phyloP scores from a whole-genome alignment of 345 rosid genomes.

The Psidium guajava region DNA sequence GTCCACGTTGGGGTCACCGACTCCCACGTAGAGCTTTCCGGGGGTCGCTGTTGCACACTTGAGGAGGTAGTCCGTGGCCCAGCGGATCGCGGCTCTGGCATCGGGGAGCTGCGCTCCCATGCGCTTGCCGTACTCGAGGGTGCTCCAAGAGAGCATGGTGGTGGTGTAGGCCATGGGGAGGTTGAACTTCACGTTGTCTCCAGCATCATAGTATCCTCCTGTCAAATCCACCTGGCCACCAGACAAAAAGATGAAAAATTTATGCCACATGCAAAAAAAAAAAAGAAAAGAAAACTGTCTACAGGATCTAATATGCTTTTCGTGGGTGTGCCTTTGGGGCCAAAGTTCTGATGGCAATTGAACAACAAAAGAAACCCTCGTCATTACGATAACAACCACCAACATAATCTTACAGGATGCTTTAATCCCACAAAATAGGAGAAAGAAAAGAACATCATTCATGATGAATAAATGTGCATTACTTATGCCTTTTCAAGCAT shows the following conservation, averaged over 20 bases:
- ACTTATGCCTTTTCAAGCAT: neutral
- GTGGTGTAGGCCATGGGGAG: constrained; percentile 94
- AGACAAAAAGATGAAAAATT: neutral
- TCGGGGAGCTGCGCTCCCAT: constrained; percentile 53
- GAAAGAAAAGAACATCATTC: neutral
- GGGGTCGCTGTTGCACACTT: constrained; percentile 77
- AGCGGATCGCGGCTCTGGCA: constrained; percentile 60
- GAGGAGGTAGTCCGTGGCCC: constrained; percentile 78
- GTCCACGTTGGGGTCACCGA: constrained; percentile 82
- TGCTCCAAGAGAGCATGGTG: constrained; percentile 85
- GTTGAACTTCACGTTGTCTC: constrained; percentile 86
- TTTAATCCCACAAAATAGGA: neutral
- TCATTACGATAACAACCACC: neutral
- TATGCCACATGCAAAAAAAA: neutral
- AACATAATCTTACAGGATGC: neutral
- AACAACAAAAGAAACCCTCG: neutral
- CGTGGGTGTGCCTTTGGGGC: neutral
- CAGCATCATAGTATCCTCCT: constrained; percentile 94
- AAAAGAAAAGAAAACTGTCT: neutral
- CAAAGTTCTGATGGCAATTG: neutral
- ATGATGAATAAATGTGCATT: neutral
- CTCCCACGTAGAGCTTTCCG: constrained; percentile 76
- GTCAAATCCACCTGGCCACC: constrained; percentile 61
- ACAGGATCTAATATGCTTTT: neutral
- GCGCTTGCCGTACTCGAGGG: constrained; percentile 65